Percentiles rank a stretch among this genome's conserved stretches.
Evolutionary conservation across 192 early-diverging fungal genomes (phyloP).

Genomic region (Coemansia sp.): DNA sequence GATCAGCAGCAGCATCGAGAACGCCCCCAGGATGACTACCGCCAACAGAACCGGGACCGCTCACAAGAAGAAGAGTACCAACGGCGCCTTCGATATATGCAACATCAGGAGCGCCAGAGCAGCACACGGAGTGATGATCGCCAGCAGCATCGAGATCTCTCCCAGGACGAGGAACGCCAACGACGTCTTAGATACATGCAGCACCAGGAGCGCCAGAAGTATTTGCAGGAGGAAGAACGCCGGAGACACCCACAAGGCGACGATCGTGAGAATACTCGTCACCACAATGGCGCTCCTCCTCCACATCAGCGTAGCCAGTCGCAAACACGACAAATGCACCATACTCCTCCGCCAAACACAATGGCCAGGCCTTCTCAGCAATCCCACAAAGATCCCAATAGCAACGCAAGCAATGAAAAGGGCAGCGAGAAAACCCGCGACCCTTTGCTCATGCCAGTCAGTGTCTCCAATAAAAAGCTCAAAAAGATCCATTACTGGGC

Average conservation of each 20-base stretch:
- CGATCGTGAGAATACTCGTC: not conserved
- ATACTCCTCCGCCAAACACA: not conserved
- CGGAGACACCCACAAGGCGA: too few species aligned
- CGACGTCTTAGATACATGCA: too few species aligned
- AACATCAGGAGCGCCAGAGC: not conserved
- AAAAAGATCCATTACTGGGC: slow-evolving; percentile 24
- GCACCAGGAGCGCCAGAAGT: too few species aligned
- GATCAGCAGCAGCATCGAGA: too few species aligned
- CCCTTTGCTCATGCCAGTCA: slow-evolving; percentile 22
- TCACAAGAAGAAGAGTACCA: too few species aligned
- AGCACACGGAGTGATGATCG: too few species aligned
- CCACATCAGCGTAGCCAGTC: not conserved
- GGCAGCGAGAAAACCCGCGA: slow-evolving; percentile 22
- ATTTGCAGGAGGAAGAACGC: too few species aligned
- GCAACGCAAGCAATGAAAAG: not conserved
- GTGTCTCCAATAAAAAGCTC: slow-evolving; percentile 27
- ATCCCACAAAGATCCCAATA: not conserved
- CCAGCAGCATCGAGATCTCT: too few species aligned
- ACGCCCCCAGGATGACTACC: too few species aligned
- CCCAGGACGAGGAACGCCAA: too few species aligned
- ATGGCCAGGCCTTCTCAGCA: not conserved
- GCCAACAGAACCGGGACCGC: too few species aligned
- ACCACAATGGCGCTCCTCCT: not conserved
- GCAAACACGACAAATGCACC: slow-evolving; percentile 1
- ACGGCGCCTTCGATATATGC: not conserved